Base-by-base conservation (phyloP, 163 green algal species). In the Scenedesmus sp. region DNA sequence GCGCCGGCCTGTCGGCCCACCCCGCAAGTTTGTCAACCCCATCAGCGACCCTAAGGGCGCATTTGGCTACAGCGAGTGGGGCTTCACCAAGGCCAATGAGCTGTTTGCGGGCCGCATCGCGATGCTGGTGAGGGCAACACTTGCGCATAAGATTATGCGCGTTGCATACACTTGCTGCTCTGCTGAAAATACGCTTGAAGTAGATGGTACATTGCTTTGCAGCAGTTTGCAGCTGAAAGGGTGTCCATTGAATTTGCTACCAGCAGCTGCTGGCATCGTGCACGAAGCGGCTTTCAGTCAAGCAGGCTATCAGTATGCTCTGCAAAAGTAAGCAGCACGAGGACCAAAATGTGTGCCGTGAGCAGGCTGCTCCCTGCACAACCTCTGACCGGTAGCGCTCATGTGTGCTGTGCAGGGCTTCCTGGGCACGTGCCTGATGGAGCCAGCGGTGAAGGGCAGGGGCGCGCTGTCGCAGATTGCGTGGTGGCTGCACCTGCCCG, bases 1-100 rank as follows among this genome's bases (percentile, higher is more conserved):
- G 55, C 87, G 87, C 12, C 87, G 87, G n/a, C 87, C 87, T 60
- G 34, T 57, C 13, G 87, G 87, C 54, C 74, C 74, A 34, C 87
- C 87, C 46, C 73, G 73, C 46, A n/a, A 18, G n/a, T 91, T 79
- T 10, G 87, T 86, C 13, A 91, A 91, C 55, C 87, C 87, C 57
- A 52, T 91, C 12, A 60, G 12, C 4, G 5, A 77, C 9, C 87
- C 87, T 59, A 13, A 73, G 1, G n/a, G 16, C 0, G 66, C 67
- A 12, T 91, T 91, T 77, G 87, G 67, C 73, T 91, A 67, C 64
- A 89, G 62, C 60, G 86, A 84, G n/a, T 90, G 86, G 86, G 86
- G 86, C 8, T 90, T 90, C 86, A 90, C 70, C 54, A 90, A 90
- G 56, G 76, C 70, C 3, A 89, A 89, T 62, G 84, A 89, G 84